These are phyloP conservation scores for Terfezia boudieri DNA, from an alignment of 495 filamentous ascomycete species.

Conservation along the genomic window DNA sequence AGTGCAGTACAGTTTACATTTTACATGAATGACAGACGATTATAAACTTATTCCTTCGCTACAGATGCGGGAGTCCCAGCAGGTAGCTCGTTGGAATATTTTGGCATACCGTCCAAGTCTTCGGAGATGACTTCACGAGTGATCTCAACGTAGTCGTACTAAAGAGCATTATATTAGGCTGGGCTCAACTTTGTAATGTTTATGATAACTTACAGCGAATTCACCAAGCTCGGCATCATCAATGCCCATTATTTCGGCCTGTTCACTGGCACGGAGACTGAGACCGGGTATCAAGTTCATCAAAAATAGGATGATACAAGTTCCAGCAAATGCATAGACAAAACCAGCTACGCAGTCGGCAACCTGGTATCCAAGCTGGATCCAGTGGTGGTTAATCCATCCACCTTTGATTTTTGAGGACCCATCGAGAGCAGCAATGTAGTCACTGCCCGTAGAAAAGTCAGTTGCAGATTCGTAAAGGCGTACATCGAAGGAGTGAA, in stretches of 20 bases:
- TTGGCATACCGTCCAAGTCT: constrained; percentile 16
- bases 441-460: constrained; percentile 30
- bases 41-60: background rate
- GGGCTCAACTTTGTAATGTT: no score
- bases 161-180: background rate
- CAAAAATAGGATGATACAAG: constrained; percentile 65
- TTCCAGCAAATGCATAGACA: constrained; percentile 68
- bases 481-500: background rate
- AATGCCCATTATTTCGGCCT: constrained; percentile 75
- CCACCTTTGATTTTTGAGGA: constrained; percentile 47
- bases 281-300: constrained; percentile 75
- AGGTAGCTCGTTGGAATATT: background rate
- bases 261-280: constrained; percentile 55
- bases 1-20: background rate
- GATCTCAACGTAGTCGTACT: constrained; percentile 89
- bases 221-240: constrained; percentile 94
- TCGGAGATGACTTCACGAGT: constrained; percentile 58
- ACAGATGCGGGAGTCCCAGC: background rate
- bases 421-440: constrained; percentile 78
- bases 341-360: constrained; percentile 69
- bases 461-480: background rate
- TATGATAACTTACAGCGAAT: constrained; percentile 36
- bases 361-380: constrained; percentile 72
- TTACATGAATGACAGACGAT: no score
- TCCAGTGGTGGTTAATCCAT: constrained; percentile 78